Conservation (phyloP, 768 basidiomycete species). For the Lyophyllum shimeji region DNA sequence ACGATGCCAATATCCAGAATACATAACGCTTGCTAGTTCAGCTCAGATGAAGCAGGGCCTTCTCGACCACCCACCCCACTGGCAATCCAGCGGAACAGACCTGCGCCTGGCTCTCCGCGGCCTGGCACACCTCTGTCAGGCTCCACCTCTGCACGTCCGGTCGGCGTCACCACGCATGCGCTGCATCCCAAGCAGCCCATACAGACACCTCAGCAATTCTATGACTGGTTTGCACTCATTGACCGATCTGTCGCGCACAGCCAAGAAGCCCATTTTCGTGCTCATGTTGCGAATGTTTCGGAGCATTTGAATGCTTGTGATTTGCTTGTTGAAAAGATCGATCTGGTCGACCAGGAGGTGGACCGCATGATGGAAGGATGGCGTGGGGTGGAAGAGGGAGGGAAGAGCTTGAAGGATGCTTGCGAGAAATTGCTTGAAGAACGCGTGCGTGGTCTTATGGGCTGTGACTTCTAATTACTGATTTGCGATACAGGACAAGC, state of each 20-base stretch:
- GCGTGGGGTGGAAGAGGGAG: conserved; percentile 89
- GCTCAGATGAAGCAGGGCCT: conserved; percentile 25
- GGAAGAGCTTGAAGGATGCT: conserved; percentile 85
- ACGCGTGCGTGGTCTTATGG: conserved; percentile 53
- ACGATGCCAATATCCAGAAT: neutral
- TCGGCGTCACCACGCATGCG: conserved; percentile 37
- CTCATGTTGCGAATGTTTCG: conserved; percentile 75
- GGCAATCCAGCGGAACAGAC: conserved; percentile 30
- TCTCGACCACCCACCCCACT: conserved; percentile 41
- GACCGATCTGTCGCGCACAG: conserved; percentile 90
- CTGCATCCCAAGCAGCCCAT: conserved; percentile 78
- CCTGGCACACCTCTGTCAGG: conserved; percentile 39
- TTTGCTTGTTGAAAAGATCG: conserved; percentile 64
- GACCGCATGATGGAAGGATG: conserved; percentile 83
- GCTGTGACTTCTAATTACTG: neutral
- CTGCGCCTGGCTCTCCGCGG: conserved; percentile 31
- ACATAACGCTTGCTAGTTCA: conserved; percentile 26
- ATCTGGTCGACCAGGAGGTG: conserved; percentile 72
- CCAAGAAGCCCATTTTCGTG: conserved; percentile 90
- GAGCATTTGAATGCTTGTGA: conserved; percentile 81
- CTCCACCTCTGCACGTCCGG: conserved; percentile 9
- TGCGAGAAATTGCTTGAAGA: conserved; percentile 90
- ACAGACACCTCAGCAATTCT: conserved; percentile 92
- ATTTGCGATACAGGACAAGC: conserved; percentile 54
- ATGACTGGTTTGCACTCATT: conserved; percentile 92